These are phyloP conservation scores for Phytophthora parvispora DNA, from an alignment of 352 stramenopile species.

Conservation along the genomic window DNA sequence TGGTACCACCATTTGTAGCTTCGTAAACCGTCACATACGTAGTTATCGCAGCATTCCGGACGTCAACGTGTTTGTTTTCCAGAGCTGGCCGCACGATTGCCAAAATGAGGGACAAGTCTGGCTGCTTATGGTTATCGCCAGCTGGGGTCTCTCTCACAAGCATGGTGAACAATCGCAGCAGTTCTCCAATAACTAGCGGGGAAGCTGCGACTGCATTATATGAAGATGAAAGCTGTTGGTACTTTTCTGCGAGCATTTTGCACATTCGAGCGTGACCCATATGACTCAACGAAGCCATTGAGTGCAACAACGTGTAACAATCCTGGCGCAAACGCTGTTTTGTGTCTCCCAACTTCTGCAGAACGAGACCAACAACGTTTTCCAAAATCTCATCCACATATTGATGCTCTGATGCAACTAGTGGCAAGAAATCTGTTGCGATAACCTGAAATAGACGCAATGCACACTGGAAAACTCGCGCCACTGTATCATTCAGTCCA, in stretches of 20 bases:
- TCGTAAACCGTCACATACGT: constrained; percentile 83
- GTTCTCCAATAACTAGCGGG: constrained; percentile 60
- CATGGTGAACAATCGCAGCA: constrained; percentile 75
- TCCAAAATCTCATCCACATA: constrained; percentile 72
- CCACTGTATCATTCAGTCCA: constrained; percentile 80
- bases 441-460: constrained; percentile 78
- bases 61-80: constrained; percentile 89
- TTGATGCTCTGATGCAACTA: constrained; percentile 52
- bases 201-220: constrained; percentile 52
- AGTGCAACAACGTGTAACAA: constrained; percentile 77
- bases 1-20: constrained; percentile 58
- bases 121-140: constrained; percentile 15
- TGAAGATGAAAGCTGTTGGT: constrained; percentile 43
- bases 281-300: constrained; percentile 63
- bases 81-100: constrained; percentile 59
- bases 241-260: constrained; percentile 72
- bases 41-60: constrained; percentile 74
- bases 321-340: constrained; percentile 81
- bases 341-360: constrained; percentile 83
- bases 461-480: constrained; percentile 83
- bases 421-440: constrained; percentile 74
- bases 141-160: constrained; percentile 54
- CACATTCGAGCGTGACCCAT: constrained; percentile 73
- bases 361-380: constrained; percentile 63
- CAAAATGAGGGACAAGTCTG: constrained; percentile 56